Conservation (phyloP, 371 early-diverging fungal genomes). For the Funneliformis caledonium region DNA sequence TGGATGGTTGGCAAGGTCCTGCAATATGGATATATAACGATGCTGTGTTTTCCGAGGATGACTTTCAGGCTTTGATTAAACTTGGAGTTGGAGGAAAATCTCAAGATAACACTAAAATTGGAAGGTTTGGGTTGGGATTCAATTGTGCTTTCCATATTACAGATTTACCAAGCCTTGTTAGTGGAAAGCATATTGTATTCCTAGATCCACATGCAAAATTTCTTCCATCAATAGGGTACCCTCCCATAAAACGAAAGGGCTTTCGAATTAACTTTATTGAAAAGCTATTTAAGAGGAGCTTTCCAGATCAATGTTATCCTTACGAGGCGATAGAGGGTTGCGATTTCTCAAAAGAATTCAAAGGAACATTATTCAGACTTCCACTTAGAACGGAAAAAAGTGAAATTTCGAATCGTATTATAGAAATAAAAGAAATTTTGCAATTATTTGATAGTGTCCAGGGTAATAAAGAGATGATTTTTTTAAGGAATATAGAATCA, state of each 20-base stretch:
- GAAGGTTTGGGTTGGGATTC: conserved; percentile 7
- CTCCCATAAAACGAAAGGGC: not conserved
- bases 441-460: conserved; percentile 35
- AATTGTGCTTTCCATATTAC: not conserved
- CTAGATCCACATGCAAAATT: conserved; percentile 43
- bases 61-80: conserved; percentile 42
- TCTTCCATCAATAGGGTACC: conserved; percentile 30
- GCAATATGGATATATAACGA: conserved; percentile 48
- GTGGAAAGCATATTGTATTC: conserved; percentile 45
- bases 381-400: conserved; percentile 40
- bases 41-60: conserved; percentile 43
- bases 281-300: conserved; percentile 31
- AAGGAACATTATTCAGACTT: conserved; percentile 48
- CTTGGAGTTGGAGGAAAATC: conserved; percentile 46
- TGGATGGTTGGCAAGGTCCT: conserved; percentile 49
- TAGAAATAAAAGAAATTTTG: not conserved
- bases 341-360: conserved; percentile 40
- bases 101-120: conserved; percentile 6
- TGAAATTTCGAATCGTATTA: not conserved
- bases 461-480: conserved; percentile 42
- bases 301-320: conserved; percentile 41
- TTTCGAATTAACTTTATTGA: conserved; percentile 21
- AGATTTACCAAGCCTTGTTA: conserved; percentile 21
- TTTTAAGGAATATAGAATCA: conserved; percentile 40
- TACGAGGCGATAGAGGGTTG: conserved; percentile 41